Percentiles rank a stretch among this genome's conserved stretches.
phyloP scores from a whole-genome alignment of 2,329 filamentous ascomycete species.

The Cercospora sesami region DNA sequence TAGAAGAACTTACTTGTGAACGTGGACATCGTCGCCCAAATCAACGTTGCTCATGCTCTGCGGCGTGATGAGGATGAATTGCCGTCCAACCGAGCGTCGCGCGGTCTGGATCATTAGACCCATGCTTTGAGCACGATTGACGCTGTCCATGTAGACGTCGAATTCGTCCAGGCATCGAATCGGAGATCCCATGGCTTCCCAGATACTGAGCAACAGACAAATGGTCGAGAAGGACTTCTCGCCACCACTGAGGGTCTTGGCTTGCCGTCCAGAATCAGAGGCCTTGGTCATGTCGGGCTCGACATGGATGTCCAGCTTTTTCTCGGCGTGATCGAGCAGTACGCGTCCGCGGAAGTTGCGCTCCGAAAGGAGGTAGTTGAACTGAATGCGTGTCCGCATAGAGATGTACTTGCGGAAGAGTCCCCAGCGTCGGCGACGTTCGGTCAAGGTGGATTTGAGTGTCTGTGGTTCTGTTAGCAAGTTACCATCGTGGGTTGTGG shows the following conservation, averaged over 20 bases:
- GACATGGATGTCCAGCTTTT: conserved; percentile 71
- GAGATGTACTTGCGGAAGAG: conserved; percentile 83
- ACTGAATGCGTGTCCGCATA: conserved; percentile 78
- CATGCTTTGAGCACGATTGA: conserved; percentile 90
- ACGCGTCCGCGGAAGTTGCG: conserved; percentile 84
- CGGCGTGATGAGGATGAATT: conserved; percentile 95
- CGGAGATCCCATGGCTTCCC: conserved; percentile 97
- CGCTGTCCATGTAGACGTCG: conserved; percentile 98
- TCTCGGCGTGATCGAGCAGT: conserved; percentile 72
- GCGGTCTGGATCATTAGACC: conserved; percentile 90
- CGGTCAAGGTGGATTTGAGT: conserved; percentile 61
- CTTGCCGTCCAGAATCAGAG: conserved; percentile 71
- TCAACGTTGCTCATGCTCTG: conserved; percentile 69
- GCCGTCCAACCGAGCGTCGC: conserved; percentile 79
- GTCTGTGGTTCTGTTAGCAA: conserved; percentile 40
- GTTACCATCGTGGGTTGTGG: not conserved
- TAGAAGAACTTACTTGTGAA: conserved; percentile 58
- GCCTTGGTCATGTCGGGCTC: conserved; percentile 69
- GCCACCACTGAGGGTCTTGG: conserved; percentile 89
- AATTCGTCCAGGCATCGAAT: conserved; percentile 96
- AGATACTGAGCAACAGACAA: conserved; percentile 85
- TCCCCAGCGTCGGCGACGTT: conserved; percentile 74
- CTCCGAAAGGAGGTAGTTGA: conserved; percentile 84
- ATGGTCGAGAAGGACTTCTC: conserved; percentile 98
- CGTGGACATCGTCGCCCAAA: conserved; percentile 69